Base-by-base conservation (phyloP, 345 rosid species). In the Orychophragmus violaceus region DNA sequence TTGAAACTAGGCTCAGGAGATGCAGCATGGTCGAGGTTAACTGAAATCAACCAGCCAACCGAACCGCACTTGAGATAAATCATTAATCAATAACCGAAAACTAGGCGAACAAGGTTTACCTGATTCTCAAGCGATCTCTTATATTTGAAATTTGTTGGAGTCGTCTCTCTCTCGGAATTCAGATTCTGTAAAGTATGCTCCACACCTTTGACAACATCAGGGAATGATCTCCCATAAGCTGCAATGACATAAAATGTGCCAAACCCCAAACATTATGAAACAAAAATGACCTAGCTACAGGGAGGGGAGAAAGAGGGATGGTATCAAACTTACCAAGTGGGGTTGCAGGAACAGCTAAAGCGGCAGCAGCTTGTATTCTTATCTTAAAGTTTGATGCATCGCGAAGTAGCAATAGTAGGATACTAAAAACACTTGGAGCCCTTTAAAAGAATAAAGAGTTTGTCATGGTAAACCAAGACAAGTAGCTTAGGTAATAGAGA, bases 361-460 rank as follows among this genome's bases (percentile, higher is more conserved):
- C 99, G 64, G 97, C 84, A 64, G 95, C 97, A 65, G 96, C 99
- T 82, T 90, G 97, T 81, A 94, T 94, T 81, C 90, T 83, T 76
- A 94, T 88, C 83, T 94, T 90, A 70, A 83, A 90, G 71, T 94
- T 94, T 29, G 95, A 85, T 69, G 99, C 88, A 80, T 88, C 95
- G 48, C 96, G 96, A 45, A 88, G 82, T 13, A 94, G 81, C 59
- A 88, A 74, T 44, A 90, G 79, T 46, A 90, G 89, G 66, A 87
- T 74, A 69, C 97, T 83, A 71, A 94, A 94, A 76, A 88, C 83
- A 51, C 91, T 86, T 59, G 99, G 86, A 70, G 91, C 88, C 99
- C 99, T 90, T 82, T 69, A 72, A 79, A 60, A 74, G 64, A 32
- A 37, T n/a, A 64, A 69, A 8, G 23, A 32, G 49, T 51, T 37